phyloP scores from a whole-genome alignment of 352 stramenopile genomes.

The Pythium vanterpoolii region DNA sequence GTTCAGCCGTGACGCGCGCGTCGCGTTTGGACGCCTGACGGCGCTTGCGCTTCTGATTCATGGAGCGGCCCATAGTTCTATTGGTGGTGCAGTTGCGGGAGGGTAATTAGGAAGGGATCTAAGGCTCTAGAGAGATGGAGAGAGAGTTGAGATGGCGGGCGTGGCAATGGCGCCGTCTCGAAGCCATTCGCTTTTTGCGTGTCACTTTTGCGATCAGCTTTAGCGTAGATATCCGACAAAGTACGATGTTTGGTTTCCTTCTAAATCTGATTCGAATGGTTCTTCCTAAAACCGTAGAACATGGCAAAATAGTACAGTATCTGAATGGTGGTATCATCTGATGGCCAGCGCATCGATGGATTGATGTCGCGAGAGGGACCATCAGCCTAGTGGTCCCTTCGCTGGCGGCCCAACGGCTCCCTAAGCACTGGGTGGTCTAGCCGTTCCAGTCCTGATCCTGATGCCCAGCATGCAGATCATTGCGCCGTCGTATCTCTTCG shows the following conservation, averaged over 20 bases:
- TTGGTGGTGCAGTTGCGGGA: not conserved
- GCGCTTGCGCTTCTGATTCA: constrained; percentile 24
- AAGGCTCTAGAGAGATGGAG: constrained; percentile 9
- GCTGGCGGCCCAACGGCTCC: too few species aligned
- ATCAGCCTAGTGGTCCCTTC: too few species aligned
- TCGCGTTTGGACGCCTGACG: constrained; percentile 14
- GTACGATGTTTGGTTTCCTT: too few species aligned
- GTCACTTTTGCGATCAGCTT: constrained; percentile 1
- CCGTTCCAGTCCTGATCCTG: not conserved
- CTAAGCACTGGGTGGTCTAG: not conserved
- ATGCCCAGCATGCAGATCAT: constrained; percentile 6
- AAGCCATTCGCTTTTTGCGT: constrained; percentile 17
- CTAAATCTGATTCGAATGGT: too few species aligned
- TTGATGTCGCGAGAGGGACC: too few species aligned
- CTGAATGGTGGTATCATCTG: not conserved
- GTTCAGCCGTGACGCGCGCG: constrained; percentile 21
- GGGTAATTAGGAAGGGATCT: too few species aligned
- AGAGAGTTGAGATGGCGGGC: not conserved
- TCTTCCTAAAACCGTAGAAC: not conserved
- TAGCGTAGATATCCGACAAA: not conserved
- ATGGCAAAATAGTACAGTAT: not conserved
- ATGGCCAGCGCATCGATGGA: too few species aligned
- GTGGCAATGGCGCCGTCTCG: not conserved
- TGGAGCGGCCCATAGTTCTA: constrained; percentile 11
- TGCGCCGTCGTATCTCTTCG: constrained; percentile 4